Base-by-base conservation (phyloP, 768 basidiomycete species). In the Cystobasidium ongulense region DNA sequence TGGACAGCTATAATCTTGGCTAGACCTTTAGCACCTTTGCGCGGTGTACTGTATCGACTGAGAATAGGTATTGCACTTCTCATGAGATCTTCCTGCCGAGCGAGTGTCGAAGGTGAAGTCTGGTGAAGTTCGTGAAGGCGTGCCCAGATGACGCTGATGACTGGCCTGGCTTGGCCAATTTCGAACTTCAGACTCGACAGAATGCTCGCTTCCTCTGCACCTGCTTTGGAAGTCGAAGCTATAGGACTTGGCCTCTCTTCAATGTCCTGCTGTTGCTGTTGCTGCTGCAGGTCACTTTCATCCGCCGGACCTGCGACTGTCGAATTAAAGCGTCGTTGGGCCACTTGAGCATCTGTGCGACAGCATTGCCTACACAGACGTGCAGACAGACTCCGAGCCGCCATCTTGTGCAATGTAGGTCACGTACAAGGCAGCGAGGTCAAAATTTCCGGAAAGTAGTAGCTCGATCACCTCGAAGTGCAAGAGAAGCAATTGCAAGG, bases 151-250 rank as follows among this genome's bases (percentile, higher is more conserved):
- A 15, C n/a, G 18, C 52, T n/a, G 1, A 53, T 10, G 31, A 54
- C 54, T 21, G 68, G 57, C 15, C 54, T 54, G 23, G 54, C 53
- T 29, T 59, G 50, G 3, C 7, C 5, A 21, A 71, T 13, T 36
- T 71, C 68, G 25, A 57, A 71, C 7, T 25, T 53, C 2, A 71
- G 53, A 36, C 50, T 36, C 29, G 33, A 27, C n/a, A 39, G 25
- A 1, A 71, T 33, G 10, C 33, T 71, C 54, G 68, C 35, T 25
- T 46, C 23, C 59, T 35, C 25, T 46, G 23, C 13, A n/a, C 29
- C n/a, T 59, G 46, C 46, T 25, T 39, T 64, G 2, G 63, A 64
- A 8, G 63, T 64, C 38, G 63, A 64, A 13, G 63, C 63, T 7
- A 46, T 38, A 15, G 63, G 63, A 39, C 29, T 38, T 25, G 5